Evolutionary conservation across 257 asterid genomes (phyloP).

Genomic region (Nemophila menziesii): DNA sequence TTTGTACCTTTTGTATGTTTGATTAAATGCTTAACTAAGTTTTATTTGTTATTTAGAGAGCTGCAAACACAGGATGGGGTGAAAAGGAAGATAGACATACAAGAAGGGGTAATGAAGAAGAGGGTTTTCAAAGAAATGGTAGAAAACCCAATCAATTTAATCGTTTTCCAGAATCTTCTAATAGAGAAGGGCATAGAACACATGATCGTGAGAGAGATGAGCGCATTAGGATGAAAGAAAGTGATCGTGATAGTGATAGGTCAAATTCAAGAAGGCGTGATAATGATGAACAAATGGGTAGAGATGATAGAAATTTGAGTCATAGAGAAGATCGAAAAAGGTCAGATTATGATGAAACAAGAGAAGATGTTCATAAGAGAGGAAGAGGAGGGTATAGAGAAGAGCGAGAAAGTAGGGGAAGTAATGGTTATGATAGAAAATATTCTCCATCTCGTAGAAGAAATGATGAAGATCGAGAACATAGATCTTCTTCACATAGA

Average conservation of each 20-base stretch:
- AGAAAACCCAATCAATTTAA: slow-evolving; percentile 20
- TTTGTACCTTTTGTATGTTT: slow-evolving; percentile 1
- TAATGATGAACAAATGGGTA: slow-evolving; percentile 17
- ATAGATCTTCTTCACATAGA: slow-evolving; percentile 13
- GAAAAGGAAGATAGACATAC: slow-evolving; percentile 57
- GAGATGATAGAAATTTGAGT: slow-evolving; percentile 16
- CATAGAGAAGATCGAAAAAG: slow-evolving; percentile 18
- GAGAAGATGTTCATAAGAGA: slow-evolving; percentile 32
- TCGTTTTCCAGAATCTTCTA: slow-evolving; percentile 18
- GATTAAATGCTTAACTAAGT: slow-evolving; percentile 1
- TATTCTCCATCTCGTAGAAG: slow-evolving; percentile 5
- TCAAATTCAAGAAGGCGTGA: slow-evolving; percentile 19
- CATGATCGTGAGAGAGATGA: slow-evolving; percentile 17
- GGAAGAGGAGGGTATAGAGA: slow-evolving; percentile 28
- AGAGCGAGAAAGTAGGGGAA: slow-evolving; percentile 28
- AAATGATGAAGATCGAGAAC: slow-evolving; percentile 8
- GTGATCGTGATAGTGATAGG: too few species aligned
- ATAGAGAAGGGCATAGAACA: slow-evolving; percentile 16
- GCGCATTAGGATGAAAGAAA: slow-evolving; percentile 11
- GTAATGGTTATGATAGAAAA: slow-evolving; percentile 13
- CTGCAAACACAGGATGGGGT: slow-evolving; percentile 98
- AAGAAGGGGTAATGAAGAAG: slow-evolving; percentile 44
- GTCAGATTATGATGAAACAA: slow-evolving; percentile 18
- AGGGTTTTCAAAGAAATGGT: slow-evolving; percentile 27
- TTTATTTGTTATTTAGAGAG: slow-evolving; percentile 45